Conservation (phyloP, 305 asterid species). For the Fraxinus sp. region DNA sequence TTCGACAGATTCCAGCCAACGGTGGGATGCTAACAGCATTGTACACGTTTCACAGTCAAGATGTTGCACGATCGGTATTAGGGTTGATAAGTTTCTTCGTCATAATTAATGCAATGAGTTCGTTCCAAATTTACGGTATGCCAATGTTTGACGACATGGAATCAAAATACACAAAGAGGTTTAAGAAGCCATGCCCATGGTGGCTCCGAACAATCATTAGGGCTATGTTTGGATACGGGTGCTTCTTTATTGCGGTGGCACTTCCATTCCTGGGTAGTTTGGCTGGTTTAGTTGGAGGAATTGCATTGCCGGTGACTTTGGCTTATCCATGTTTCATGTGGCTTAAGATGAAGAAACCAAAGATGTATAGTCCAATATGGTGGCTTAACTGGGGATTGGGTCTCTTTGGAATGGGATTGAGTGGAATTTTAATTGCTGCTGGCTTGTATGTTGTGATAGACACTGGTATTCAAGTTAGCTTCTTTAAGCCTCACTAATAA, state of each 20-base stretch:
- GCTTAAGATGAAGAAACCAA: conserved; percentile 77
- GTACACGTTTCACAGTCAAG: conserved; percentile 50
- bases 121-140: conserved; percentile 84
- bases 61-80: conserved; percentile 42
- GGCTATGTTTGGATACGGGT: conserved; percentile 50
- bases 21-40: conserved; percentile 71
- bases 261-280: conserved; percentile 70
- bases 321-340: conserved; percentile 91
- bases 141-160: conserved; percentile 70
- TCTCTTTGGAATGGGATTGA: conserved; percentile 56
- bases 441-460: conserved; percentile 58
- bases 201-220: conserved; percentile 66
- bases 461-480: conserved; percentile 62
- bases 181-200: conserved; percentile 71
- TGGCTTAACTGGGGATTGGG: conserved; percentile 74
- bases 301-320: conserved; percentile 65
- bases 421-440: conserved; percentile 51
- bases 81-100: conserved; percentile 53
- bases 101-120: conserved; percentile 57
- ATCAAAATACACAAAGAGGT: conserved; percentile 48
- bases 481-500: conserved; percentile 57
- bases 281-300: conserved; percentile 72
- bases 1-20: conserved; percentile 58
- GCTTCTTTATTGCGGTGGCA: conserved; percentile 73
- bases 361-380: conserved; percentile 49